Base-by-base conservation (phyloP, 2,329 filamentous ascomycete genomes). In the Rutstroemia sp. region DNA sequence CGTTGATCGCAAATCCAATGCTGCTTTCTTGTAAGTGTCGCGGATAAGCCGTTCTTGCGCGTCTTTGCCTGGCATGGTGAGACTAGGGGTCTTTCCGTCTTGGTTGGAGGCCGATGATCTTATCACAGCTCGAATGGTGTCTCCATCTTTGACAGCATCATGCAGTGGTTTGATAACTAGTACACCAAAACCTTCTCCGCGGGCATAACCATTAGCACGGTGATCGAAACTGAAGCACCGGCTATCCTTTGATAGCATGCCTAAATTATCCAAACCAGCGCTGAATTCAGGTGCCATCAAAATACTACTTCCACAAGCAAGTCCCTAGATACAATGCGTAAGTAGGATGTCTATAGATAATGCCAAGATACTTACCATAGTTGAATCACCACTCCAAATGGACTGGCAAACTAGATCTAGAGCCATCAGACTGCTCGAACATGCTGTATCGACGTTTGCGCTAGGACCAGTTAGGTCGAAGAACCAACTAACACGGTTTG, bases 101-200 rank as follows among this genome's bases (percentile, higher is more conserved):
- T 80, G 77, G 58, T 82, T 83, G 30, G 78, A 71, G 2, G 51
- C 56, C 2, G 55, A 52, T 4, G 51, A 34, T 39, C n/a, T 34
- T n/a, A 54, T 17, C 12, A 48, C 44, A 25, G 51, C 51, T 9
- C 42, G 27, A 9, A 54, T 30, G 14, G 8, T 10, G 41, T 54
- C 44, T 5, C 25, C 34, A 16, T 48, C 23, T 8, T 71, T 70
- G 5, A 86, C 61, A 0, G 84, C 84, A 65, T 83, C 77, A 5
- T 73, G 70, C 0, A 86, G 69, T 2, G 75, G 75, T 67, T 86
- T 87, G 45, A 87, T 64, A 4, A 86, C 63, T 1, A 87, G 67
- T 12, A 80, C 74, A 0, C 76, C 80, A 23, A 80, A 72, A 1
- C 83, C 84, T 63, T 87, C 84, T 1, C 82, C 83, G 37, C 83